Evolutionary conservation across 257 asterid species (phyloP).

Genomic region (Scutellaria barbata): DNA sequence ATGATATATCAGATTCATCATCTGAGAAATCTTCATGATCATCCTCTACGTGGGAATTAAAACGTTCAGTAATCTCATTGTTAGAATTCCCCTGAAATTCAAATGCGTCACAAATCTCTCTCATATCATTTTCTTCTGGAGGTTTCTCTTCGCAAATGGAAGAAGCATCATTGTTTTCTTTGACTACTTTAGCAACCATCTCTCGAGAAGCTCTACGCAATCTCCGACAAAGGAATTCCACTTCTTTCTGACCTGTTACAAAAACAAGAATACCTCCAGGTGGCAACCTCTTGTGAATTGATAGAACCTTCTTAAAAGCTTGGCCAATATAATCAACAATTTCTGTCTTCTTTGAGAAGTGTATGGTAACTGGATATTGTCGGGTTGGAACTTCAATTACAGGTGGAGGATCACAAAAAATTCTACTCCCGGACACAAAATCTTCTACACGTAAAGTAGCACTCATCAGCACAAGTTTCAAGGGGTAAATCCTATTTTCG

Average conservation of each 20-base stretch:
- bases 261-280: conserved; percentile 96
- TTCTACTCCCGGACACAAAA: conserved; percentile 63
- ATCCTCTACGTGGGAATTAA: conserved; percentile 65
- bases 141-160: conserved; percentile 45
- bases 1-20: conserved; percentile 61
- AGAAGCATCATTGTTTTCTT: conserved; percentile 38
- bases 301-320: conserved; percentile 79
- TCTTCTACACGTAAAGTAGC: conserved; percentile 94
- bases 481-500: conserved; percentile 64
- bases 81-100: conserved; percentile 57
- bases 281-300: conserved; percentile 92
- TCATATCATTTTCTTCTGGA: conserved; percentile 52
- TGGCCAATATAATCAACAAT: conserved; percentile 81
- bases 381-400: conserved; percentile 86
- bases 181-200: conserved; percentile 45
- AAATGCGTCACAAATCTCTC: conserved; percentile 81
- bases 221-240: conserved; percentile 76
- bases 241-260: conserved; percentile 95
- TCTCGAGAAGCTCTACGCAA: conserved; percentile 64
- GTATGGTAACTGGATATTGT: conserved; percentile 82
- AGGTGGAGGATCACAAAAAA: conserved; percentile 76
- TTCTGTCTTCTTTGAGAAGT: conserved; percentile 90
- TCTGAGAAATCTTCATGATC: conserved; percentile 56
- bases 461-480: conserved; percentile 94
- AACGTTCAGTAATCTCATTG: conserved; percentile 70